phyloP scores from a whole-genome alignment of 441 rosid species.

The Populus tomentosa region DNA sequence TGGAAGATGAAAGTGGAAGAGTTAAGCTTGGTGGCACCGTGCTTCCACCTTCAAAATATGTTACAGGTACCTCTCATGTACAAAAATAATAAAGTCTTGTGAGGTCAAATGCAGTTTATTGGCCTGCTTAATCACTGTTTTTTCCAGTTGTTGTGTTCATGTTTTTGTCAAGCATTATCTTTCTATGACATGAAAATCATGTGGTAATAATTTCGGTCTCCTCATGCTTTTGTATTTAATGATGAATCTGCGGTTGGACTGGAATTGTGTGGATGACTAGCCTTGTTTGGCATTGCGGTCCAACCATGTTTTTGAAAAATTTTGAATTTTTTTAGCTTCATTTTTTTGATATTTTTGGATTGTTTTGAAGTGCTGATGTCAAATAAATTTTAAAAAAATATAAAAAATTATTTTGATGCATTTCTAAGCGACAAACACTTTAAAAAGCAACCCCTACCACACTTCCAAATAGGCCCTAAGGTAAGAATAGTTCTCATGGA shows the following conservation, averaged over 20 bases:
- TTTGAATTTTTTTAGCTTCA: too few relatives aligned
- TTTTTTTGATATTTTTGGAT: too few relatives aligned
- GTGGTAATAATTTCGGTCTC: background rate
- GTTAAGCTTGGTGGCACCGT: constrained; percentile 69
- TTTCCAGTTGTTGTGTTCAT: background rate
- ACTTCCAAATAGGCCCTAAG: too few relatives aligned
- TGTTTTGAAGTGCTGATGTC: too few relatives aligned
- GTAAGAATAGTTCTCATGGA: constrained; percentile 1
- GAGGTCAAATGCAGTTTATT: background rate
- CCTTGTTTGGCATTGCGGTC: too few relatives aligned
- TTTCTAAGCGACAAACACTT: too few relatives aligned
- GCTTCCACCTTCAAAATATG: constrained; percentile 58
- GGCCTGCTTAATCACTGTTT: constrained; percentile 5
- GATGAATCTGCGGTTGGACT: background rate
- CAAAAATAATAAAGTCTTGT: constrained; percentile 5
- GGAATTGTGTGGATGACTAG: constrained; percentile 1
- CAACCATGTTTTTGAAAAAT: too few relatives aligned
- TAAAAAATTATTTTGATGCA: too few relatives aligned
- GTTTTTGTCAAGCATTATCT: background rate
- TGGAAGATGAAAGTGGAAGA: constrained; percentile 98
- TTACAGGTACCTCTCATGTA: constrained; percentile 56
- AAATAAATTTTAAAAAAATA: too few relatives aligned
- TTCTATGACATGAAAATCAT: background rate
- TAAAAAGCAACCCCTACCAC: too few relatives aligned
- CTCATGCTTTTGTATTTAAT: background rate